Percentiles rank a stretch among this genome's conserved stretches.
phyloP scores from a whole-genome alignment of 2,329 filamentous ascomycete genomes.

The Neopestalotiopsis sp. region DNA sequence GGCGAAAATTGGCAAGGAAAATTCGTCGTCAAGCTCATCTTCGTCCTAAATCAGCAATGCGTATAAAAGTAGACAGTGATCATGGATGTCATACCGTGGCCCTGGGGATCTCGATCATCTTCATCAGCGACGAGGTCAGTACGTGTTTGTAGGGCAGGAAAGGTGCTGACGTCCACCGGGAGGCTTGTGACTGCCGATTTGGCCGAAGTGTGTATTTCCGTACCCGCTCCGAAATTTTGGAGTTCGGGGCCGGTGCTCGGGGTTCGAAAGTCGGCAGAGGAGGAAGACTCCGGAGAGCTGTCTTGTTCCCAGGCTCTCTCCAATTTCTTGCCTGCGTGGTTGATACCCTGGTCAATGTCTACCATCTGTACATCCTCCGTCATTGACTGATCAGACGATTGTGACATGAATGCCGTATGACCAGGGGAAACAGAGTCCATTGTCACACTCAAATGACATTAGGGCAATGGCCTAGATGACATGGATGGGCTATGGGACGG shows the following conservation, averaged over 20 bases:
- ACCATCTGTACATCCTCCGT: neutral
- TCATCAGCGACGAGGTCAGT: neutral
- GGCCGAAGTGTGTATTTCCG: neutral
- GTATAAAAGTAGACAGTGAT: too few species aligned
- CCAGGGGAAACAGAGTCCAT: neutral
- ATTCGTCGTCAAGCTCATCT: too few species aligned
- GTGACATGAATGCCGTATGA: neutral
- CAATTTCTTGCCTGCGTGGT: neutral
- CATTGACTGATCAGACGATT: neutral
- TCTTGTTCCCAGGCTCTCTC: neutral
- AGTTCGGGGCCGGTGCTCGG: neutral
- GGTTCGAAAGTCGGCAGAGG: neutral
- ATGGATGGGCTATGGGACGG: neutral
- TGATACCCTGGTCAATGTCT: neutral
- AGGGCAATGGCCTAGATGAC: neutral
- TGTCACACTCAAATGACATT: neutral
- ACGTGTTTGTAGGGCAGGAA: neutral
- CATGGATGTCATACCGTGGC: neutral
- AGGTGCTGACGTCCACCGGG: neutral
- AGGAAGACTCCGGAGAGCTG: neutral
- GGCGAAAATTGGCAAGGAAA: too few species aligned
- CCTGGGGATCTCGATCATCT: neutral
- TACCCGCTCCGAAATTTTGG: neutral
- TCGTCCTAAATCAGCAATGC: too few species aligned
- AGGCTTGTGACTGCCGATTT: neutral